Percentiles rank a stretch among this genome's conserved stretches.
These are phyloP conservation scores for Helichrysum umbraculigerum DNA, from an alignment of 129 eudicot species.

Conservation along the genomic window DNA sequence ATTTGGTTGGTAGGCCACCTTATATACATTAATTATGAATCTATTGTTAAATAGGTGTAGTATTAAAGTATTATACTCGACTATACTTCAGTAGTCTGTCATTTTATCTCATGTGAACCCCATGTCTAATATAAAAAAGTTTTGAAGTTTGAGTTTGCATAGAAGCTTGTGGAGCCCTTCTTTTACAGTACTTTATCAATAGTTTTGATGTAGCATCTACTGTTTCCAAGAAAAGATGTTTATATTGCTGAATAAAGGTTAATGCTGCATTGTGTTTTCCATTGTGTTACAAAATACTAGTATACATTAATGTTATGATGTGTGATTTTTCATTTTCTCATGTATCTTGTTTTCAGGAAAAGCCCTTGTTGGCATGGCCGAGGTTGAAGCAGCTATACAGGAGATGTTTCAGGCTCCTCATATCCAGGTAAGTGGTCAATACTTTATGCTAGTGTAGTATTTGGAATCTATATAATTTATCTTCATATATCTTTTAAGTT, in stretches of 20 bases:
- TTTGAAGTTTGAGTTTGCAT: not conserved
- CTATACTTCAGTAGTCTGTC: not conserved
- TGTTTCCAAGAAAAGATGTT: conserved; percentile 4
- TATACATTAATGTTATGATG: not conserved
- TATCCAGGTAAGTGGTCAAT: conserved; percentile 62
- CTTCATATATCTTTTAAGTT: not conserved
- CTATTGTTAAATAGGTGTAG: not conserved
- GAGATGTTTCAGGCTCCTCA: conserved; percentile 99
- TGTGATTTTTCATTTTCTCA: conserved; percentile 4
- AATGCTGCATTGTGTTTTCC: conserved; percentile 1
- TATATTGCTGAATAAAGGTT: conserved; percentile 5
- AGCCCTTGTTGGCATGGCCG: conserved; percentile 74
- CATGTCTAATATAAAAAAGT: not conserved
- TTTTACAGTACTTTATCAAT: not conserved
- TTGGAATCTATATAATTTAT: conserved; percentile 2
- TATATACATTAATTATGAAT: conserved; percentile 1
- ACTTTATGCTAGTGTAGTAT: not conserved
- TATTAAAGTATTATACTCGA: not conserved
- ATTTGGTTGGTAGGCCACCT: not conserved
- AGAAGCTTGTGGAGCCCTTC: conserved; percentile 12
- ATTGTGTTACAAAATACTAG: not conserved
- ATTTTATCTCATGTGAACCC: not conserved
- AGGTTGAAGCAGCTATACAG: conserved; percentile 93
- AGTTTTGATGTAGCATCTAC: conserved; percentile 10
- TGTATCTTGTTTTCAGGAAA: conserved; percentile 52